Evolutionary conservation across 352 stramenopile species (phyloP).

Genomic region (Phytopythium mirpurense): DNA sequence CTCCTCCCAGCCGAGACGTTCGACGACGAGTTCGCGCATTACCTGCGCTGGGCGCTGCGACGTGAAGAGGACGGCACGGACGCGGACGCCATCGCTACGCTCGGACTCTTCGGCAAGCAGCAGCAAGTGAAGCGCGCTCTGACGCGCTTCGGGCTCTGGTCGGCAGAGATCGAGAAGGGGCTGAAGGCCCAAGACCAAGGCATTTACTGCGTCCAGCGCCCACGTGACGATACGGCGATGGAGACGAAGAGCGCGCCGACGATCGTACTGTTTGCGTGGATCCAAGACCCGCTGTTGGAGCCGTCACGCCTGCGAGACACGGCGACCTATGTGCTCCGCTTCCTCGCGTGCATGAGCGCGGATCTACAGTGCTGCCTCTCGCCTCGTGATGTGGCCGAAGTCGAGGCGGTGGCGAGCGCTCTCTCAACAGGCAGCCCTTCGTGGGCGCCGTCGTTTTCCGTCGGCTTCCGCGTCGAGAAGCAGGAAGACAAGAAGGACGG

Average conservation of each 20-base stretch:
- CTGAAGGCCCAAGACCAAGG: conserved; percentile 32
- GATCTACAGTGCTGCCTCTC: conserved; percentile 28
- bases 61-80: conserved; percentile 10
- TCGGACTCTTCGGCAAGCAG: conserved; percentile 56
- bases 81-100: conserved; percentile 12
- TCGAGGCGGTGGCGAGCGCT: conserved; percentile 11
- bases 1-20: conserved; percentile 38
- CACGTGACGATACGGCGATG: conserved; percentile 26
- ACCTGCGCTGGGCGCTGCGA: conserved; percentile 23
- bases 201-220: conserved; percentile 31
- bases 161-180: conserved; percentile 17
- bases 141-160: conserved; percentile 27
- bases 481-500: conserved; percentile 40
- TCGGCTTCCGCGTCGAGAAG: conserved; percentile 34
- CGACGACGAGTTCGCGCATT: conserved; percentile 54
- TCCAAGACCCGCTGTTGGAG: conserved; percentile 43
- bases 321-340: conserved; percentile 56
- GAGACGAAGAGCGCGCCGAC: conserved; percentile 42
- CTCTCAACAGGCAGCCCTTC: conserved; percentile 6
- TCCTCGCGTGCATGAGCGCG: conserved; percentile 27
- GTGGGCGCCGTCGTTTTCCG: conserved; percentile 9
- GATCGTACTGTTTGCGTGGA: conserved; percentile 54
- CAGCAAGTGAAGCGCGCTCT: conserved; percentile 40
- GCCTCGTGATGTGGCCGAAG: conserved; percentile 12
- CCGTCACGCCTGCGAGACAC: conserved; percentile 37